Base-by-base conservation (phyloP, 1,284 basidiomycete species). In the Cutaneotrichosporon mucoides region DNA sequence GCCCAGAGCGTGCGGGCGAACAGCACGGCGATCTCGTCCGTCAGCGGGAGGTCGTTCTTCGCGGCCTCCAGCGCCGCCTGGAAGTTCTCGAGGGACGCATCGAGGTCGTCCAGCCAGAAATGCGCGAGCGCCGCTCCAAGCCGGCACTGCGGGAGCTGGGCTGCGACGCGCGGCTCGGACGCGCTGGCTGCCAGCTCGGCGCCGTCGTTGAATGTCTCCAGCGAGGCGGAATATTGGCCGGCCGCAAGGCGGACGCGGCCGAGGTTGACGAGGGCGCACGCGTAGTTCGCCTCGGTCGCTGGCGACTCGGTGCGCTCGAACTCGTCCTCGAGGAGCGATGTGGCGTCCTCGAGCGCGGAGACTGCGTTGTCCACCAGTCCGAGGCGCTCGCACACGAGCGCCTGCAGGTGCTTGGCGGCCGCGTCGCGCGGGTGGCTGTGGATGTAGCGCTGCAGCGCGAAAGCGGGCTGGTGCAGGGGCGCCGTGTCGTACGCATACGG, bases 231-330 rank as follows among this genome's bases (percentile, higher is more conserved):
- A 67, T 86, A 85, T 50, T 88, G 82, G 3, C 81, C 79, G 0
- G 81, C 71, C 0, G 86, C 81, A 9, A 97, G 79, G 10, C 84
- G 82, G 33, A 97, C 77, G 13, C 96, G 84, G 0, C 88, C 96
- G 6, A 93, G 79, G 63, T 91, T 97, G 38, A 84, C 80, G 62
- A 92, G 88, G 0, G 93, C 90, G 38, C 93, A 84, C 7, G 85
- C 85, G 73, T 89, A 99, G 61, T 85, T 85, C 34, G 82, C 79
- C 73, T 97, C 95, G 13, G 90, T 84, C 16, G 81, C 78, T 0
- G 85, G 71, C 53, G 89, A 88, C 73, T 99, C 96, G 1, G 84
- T 84, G 54, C 87, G 85, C 73, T 99, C 96, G 75, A 97, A 99
- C 36, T 85, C 82, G 2, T 86, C 82, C 76, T 99, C 96, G 24